Conservation (phyloP, 129 eudicot genomes). For the Daucus carota region DNA sequence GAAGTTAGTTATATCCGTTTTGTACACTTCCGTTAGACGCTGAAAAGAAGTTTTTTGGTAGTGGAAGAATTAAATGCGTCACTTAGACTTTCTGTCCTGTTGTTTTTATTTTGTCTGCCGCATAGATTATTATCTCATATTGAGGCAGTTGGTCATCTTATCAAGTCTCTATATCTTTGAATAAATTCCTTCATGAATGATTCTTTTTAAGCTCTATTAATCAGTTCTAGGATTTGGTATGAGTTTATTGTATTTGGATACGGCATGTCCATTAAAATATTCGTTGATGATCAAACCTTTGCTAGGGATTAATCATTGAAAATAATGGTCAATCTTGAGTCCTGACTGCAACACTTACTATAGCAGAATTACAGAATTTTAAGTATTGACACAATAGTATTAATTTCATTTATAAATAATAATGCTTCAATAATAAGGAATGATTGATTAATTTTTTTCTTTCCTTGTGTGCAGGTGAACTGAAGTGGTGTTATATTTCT, state of each 20-base stretch:
- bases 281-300: not conserved
- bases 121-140: not conserved
- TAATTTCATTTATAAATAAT: no score
- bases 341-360: not conserved
- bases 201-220: not conserved
- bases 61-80: not conserved
- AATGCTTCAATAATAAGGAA: no score
- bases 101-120: not conserved
- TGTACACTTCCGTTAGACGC: not conserved
- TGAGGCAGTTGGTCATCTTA: not conserved
- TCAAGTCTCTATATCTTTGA: no score
- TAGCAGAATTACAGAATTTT: not conserved
- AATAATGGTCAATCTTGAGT: not conserved
- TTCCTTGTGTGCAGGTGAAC: constrained; percentile 9
- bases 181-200: not conserved
- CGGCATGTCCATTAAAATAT: not conserved
- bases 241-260: not conserved
- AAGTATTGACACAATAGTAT: not conserved
- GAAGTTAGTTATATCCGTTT: not conserved
- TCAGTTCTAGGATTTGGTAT: not conserved
- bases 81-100: not conserved
- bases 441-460: not conserved
- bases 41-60: not conserved
- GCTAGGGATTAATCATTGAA: not conserved
- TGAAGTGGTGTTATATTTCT: not conserved